A percentile compares a stretch with the other conserved stretches of the same genome.
Evolutionary conservation across 306 rosid genomes (phyloP).

Genomic region (Rosa lucieae): DNA sequence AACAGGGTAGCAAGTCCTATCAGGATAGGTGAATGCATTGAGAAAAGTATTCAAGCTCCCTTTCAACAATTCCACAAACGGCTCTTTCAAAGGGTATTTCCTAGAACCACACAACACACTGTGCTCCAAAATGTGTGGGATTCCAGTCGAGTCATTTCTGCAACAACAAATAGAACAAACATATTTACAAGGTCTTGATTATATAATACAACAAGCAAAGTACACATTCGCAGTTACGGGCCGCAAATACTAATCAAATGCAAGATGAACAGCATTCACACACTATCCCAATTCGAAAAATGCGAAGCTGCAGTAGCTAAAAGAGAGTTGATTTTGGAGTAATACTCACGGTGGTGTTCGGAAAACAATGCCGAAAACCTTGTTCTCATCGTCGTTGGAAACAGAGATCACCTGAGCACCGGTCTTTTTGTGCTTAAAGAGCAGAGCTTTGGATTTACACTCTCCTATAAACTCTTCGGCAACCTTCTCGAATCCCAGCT

Average conservation of each 20-base stretch:
- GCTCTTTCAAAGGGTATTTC: constrained; percentile 91
- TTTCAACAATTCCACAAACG: constrained; percentile 87
- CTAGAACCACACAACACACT: constrained; percentile 95
- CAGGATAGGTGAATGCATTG: constrained; percentile 97
- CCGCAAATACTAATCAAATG: not conserved
- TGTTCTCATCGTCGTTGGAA: constrained; percentile 86
- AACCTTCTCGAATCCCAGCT: constrained; percentile 76
- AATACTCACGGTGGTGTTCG: constrained; percentile 91
- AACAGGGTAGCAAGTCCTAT: constrained; percentile 94
- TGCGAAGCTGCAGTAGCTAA: not conserved
- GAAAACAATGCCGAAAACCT: constrained; percentile 93
- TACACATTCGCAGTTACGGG: not conserved
- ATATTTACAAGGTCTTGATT: not conserved
- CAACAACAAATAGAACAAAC: constrained; percentile 16
- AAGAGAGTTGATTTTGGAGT: not conserved
- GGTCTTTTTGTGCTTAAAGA: constrained; percentile 71
- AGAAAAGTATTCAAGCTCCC: constrained; percentile 92
- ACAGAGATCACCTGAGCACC: constrained; percentile 92
- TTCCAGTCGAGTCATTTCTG: constrained; percentile 95
- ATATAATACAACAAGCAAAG: not conserved
- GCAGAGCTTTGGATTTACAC: constrained; percentile 87
- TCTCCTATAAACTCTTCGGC: constrained; percentile 78
- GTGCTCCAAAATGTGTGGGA: constrained; percentile 97
- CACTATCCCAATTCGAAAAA: not conserved
- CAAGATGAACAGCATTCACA: not conserved